Evolutionary conservation across 768 basidiomycete species (phyloP), one percentile per base, ranked within the genome.

Genomic region (Mycena rebaudengoi): DNA sequence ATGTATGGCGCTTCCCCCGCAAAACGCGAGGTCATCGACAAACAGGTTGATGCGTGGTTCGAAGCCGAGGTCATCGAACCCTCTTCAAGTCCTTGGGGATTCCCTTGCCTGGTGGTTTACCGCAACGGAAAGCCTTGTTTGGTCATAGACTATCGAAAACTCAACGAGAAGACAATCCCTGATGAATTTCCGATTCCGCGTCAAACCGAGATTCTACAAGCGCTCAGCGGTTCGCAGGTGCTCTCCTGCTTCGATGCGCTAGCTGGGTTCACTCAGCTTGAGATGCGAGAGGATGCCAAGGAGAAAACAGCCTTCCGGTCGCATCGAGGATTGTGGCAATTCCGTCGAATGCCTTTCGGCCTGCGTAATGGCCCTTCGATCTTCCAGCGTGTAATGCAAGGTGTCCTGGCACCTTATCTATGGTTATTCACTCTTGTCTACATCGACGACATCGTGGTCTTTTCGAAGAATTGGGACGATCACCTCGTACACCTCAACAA

Each of bases 91-190:
- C 64, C 59, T 21, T 57, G 55, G 55, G 55, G 55, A 18, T 57
- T 57, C n/a, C 44, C 55, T 1, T 69, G 68, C 5, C 51, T 76
- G 4, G 77, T 81, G 2, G 75, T 74, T 0, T 81, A 81, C 52
- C 59, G 75, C 0, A 79, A 81, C 32, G 69, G 71, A 0, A 82
- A 82, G 58, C 73, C 79, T 0, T 63, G 76, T 0, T 60, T 82
- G 26, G 73, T 72, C 11, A 65, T 82, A 1, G 78, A 82, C 55
- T 78, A 76, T 41, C 37, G 48, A 2, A 60, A 69, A 37, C 45
- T 65, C 21, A 63, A 58, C 35, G 55, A 32, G 18, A n/a, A 23
- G 5, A 62, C 72, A 1, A 60, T 76, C 1, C 62, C 70, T 0
- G 74, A 75, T 44, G 71, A 75, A 62, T 75, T 73, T 44, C 74